phyloP scores from a whole-genome alignment of 2,329 filamentous ascomycete species.

The Sclerotinia borealis region DNA sequence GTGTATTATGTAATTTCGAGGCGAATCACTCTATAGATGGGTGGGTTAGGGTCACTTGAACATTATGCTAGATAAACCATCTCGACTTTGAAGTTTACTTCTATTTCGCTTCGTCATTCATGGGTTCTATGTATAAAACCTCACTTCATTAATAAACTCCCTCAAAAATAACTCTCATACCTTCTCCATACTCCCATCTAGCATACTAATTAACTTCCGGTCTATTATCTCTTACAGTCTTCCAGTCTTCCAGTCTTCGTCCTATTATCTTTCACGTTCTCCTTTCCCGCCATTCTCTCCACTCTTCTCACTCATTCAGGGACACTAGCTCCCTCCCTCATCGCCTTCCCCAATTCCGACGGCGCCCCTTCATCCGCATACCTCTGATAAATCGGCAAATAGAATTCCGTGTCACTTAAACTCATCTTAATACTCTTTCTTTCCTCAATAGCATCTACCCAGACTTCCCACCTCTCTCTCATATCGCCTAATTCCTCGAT shows the following conservation, averaged over 20 bases:
- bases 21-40: no score
- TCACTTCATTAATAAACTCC: not conserved
- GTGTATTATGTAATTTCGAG: not conserved
- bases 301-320: no score
- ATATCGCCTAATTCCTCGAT: slow-evolving; percentile 42
- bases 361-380: slow-evolving; percentile 62
- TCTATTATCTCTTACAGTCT: no score
- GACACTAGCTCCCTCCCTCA: slow-evolving; percentile 54
- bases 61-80: not conserved
- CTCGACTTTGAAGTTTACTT: not conserved
- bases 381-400: slow-evolving; percentile 61
- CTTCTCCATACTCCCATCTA: not conserved
- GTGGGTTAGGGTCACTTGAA: no score
- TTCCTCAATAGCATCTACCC: slow-evolving; percentile 52
- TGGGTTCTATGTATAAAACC: not conserved
- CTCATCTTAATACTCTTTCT: slow-evolving; percentile 61
- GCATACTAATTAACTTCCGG: fast-evolving
- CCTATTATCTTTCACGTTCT: not conserved
- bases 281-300: not conserved
- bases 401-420: slow-evolving; percentile 60
- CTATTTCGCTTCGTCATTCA: not conserved
- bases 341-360: slow-evolving; percentile 56
- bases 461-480: slow-evolving; percentile 61
- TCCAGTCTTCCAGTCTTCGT: not conserved
- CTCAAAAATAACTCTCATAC: not conserved